Conservation (phyloP, 2,329 filamentous ascomycete species). For the Colletotrichum higginsianum region DNA sequence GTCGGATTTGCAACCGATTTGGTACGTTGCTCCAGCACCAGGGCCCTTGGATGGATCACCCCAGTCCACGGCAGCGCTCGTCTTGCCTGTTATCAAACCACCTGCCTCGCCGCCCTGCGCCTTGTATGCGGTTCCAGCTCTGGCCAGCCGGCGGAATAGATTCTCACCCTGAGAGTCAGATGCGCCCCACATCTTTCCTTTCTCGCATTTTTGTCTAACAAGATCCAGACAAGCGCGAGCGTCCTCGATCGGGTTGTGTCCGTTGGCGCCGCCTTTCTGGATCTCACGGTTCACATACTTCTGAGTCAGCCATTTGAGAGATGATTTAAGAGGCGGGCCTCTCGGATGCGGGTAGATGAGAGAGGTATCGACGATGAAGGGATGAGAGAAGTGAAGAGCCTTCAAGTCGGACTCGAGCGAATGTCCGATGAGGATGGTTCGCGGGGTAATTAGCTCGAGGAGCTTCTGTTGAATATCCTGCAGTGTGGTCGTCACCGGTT, state of each 20-base stretch:
- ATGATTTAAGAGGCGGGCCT: constrained; percentile 90
- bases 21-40: constrained; percentile 69
- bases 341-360: constrained; percentile 92
- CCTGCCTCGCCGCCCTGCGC: constrained; percentile 71
- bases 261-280: constrained; percentile 81
- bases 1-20: constrained; percentile 71
- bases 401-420: constrained; percentile 87
- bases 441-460: constrained; percentile 78
- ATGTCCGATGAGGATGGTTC: constrained; percentile 83
- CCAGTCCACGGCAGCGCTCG: constrained; percentile 89
- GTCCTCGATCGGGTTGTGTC: constrained; percentile 95
- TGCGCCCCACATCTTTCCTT: constrained; percentile 88
- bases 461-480: constrained; percentile 86
- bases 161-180: constrained; percentile 86
- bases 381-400: constrained; percentile 88
- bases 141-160: constrained; percentile 86
- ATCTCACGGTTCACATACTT: constrained; percentile 91
- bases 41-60: constrained; percentile 78
- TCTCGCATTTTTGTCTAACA: constrained; percentile 95
- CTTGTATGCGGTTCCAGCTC: constrained; percentile 74
- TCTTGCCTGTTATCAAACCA: constrained; percentile 70
- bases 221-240: constrained; percentile 92
- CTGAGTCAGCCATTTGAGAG: constrained; percentile 89
- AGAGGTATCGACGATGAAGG: constrained; percentile 93
- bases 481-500: constrained; percentile 86